phyloP scores from a whole-genome alignment of 1,284 basidiomycete genomes.

The Neonothopanus nambi region DNA sequence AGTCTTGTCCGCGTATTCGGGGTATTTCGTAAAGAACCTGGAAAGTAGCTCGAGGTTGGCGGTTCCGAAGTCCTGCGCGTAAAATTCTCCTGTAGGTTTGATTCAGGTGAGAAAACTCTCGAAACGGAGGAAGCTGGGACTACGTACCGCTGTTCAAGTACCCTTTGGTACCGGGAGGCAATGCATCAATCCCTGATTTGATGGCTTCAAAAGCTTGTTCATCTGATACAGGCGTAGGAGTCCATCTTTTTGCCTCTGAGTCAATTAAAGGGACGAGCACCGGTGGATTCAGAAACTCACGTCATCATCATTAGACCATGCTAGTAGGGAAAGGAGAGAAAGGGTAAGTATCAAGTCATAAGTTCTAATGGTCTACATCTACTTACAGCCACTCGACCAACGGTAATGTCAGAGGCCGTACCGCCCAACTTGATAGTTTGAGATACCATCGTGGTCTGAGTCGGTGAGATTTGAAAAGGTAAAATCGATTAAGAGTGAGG shows the following conservation, averaged over 20 bases:
- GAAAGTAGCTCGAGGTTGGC: slow-evolving; percentile 1
- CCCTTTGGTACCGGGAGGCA: slow-evolving; percentile 3
- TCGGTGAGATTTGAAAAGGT: too few relatives aligned
- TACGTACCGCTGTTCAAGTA: slow-evolving; percentile 6
- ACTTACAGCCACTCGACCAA: neutral
- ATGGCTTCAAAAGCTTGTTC: slow-evolving; percentile 3
- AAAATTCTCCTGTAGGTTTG: slow-evolving; percentile 1
- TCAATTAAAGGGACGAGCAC: neutral
- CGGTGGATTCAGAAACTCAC: neutral
- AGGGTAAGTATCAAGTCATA: neutral
- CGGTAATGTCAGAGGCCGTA: neutral
- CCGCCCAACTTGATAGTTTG: slow-evolving; percentile 1
- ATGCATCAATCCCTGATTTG: slow-evolving; percentile 1
- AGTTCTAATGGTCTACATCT: neutral
- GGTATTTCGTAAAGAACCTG: neutral
- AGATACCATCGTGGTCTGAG: neutral
- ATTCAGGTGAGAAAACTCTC: neutral
- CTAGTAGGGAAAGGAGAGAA: neutral
- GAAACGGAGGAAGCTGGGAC: too few relatives aligned
- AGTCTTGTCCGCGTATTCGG: neutral
- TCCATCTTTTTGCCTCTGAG: neutral
- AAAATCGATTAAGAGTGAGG: too few relatives aligned
- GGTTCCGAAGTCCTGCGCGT: neutral
- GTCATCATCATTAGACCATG: slow-evolving; percentile 4
- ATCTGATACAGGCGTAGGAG: neutral